Evolutionary conservation across 2,329 filamentous ascomycete species (phyloP), one percentile per base, ranked within the genome.

Genomic region (Talaromyces marneffei): DNA sequence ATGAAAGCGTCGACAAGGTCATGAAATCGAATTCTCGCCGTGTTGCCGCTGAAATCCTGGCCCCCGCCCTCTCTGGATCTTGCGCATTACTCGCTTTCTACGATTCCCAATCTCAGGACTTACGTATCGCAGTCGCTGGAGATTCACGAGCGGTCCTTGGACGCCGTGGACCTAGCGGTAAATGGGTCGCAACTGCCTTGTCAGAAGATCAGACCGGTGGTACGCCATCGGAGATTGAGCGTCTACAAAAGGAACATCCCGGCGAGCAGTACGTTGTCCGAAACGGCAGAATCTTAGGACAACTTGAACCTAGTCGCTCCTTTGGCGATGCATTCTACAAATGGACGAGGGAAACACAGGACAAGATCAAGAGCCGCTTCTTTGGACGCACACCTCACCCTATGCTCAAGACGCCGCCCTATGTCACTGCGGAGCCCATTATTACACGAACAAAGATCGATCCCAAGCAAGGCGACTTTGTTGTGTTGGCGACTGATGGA

Each of bases 311-410:
- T 3, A 93, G 89, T 18, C 87, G 94, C 65, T 93, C 95, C 0
- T 99, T 99, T 75, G 95, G 94, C 37, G 94, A 99, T 75, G 93
- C 94, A 8, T 88, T 89, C 68, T 99, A 99, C 80, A 99, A 99
- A 77, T 99, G 94, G 94, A 90, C 85, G 62, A 84, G 85, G 57
- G 91, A 96, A 63, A 88, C 92, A 0, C 91, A 94, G 62, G 85
- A 90, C 57, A 88, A 89, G 68, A 83, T 99, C 60, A 91, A 92
- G 72, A 82, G 83, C 66, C 88, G 88, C 33, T 99, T 96, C 81
- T 97, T 97, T 70, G 92, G 90, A 23, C 86, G 92, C 55, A 88
- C 85, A 14, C 87, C 90, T 2, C 90, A 88, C 9, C 83, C 86
- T 16, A 80, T 92, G 33, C 81, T 97, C 62, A 91, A 91, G 75